Evolutionary conservation across 495 filamentous ascomycete species (phyloP).

Genomic region (Annulohypoxylon maeteangense): DNA sequence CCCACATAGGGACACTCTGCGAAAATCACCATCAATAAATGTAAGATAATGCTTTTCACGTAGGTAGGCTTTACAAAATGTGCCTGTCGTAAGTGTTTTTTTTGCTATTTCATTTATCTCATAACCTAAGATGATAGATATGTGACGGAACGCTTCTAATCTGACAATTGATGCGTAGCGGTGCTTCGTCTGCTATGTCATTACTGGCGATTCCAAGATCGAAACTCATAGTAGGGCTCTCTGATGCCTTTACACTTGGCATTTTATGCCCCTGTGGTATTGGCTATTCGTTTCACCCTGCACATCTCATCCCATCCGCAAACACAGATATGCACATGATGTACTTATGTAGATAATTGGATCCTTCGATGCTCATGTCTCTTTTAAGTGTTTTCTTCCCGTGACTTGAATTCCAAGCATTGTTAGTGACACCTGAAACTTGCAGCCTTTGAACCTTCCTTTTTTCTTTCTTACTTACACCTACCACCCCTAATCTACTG

Average conservation of each 20-base stretch:
- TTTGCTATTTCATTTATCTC: neutral
- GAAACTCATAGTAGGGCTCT: constrained; percentile 65
- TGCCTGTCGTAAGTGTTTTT: constrained; percentile 30
- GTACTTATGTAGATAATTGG: constrained; percentile 15
- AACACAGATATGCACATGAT: neutral
- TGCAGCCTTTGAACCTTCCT: constrained; percentile 40
- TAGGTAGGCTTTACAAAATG: constrained; percentile 17
- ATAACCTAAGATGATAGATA: constrained; percentile 2
- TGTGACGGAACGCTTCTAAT: constrained; percentile 57
- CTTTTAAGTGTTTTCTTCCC: neutral
- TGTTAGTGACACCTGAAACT: neutral
- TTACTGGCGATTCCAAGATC: constrained; percentile 65
- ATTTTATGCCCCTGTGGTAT: constrained; percentile 52
- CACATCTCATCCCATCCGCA: constrained; percentile 45
- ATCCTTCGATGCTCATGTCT: neutral
- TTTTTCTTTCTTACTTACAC: neutral
- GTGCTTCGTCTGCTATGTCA: constrained; percentile 61
- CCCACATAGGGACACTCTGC: neutral
- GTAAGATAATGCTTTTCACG: neutral
- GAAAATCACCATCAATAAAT: neutral
- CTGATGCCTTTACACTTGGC: constrained; percentile 64
- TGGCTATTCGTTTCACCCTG: constrained; percentile 72
- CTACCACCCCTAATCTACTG: constrained; percentile 48
- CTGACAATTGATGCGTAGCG: constrained; percentile 66
- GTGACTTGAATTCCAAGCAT: neutral